A percentile compares a stretch with the other conserved stretches of the same genome.
These are phyloP conservation scores for Calonectria naviculata DNA, from an alignment of 2,329 filamentous ascomycete genomes.

Conservation along the genomic window DNA sequence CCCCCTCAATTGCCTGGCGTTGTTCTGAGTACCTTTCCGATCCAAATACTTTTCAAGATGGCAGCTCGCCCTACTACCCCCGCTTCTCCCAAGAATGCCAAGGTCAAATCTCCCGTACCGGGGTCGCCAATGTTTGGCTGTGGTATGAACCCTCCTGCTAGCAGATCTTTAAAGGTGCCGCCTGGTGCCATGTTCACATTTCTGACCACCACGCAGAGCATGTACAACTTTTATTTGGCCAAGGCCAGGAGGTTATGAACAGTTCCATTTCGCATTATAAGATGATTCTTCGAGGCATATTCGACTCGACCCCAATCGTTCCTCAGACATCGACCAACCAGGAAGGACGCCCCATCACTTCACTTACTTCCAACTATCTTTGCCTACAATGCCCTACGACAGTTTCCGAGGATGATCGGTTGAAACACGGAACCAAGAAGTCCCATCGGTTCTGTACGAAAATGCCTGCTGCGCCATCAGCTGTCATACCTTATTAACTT, in stretches of 20 bases:
- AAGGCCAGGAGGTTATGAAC: slow-evolving; percentile 72
- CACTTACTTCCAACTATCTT: slow-evolving; percentile 75
- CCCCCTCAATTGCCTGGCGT: slow-evolving; percentile 1
- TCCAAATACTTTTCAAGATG: slow-evolving; percentile 47
- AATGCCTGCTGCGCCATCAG: background rate
- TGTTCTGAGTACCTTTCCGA: background rate
- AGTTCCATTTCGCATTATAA: slow-evolving; percentile 79
- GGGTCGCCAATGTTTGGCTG: slow-evolving; percentile 73
- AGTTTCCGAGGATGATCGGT: slow-evolving; percentile 72
- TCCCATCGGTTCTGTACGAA: slow-evolving; percentile 78
- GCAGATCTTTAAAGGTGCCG: slow-evolving; percentile 2
- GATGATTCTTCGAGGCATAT: slow-evolving; percentile 75
- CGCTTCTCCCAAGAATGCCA: slow-evolving; percentile 66
- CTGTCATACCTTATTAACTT: slow-evolving; percentile 39
- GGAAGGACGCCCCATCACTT: slow-evolving; percentile 68
- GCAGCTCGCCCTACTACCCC: slow-evolving; percentile 60
- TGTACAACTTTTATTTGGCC: slow-evolving; percentile 73
- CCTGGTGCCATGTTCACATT: slow-evolving; percentile 3
- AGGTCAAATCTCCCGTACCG: slow-evolving; percentile 68
- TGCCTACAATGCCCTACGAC: slow-evolving; percentile 80
- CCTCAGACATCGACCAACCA: slow-evolving; percentile 72
- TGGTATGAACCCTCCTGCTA: slow-evolving; percentile 56
- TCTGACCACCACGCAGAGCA: slow-evolving; percentile 68
- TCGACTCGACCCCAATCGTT: slow-evolving; percentile 73
- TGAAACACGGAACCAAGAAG: slow-evolving; percentile 76